Base-by-base conservation (phyloP, 176 grass and related monocot genomes). In the Oropetium thomaeum region DNA sequence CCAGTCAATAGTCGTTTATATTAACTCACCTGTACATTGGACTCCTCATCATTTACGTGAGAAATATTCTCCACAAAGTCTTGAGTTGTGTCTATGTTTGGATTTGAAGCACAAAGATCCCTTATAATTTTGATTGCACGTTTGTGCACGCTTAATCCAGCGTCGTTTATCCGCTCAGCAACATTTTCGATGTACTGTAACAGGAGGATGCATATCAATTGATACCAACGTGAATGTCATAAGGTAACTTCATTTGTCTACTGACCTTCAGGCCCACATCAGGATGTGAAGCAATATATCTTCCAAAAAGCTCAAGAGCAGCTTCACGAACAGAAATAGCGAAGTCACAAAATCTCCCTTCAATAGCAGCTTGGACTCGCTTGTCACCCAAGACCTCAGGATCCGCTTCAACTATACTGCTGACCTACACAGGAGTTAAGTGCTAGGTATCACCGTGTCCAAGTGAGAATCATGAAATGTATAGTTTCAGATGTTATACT, bases 271-370 rank as follows among this genome's bases (percentile, higher is more conserved):
- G 84, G 67, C 96, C 96, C 70, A 99, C 96, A 59, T 95, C 96
- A 84, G 96, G 96, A 86, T 99, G 87, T 76, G 96, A 99, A 79
- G 96, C 96, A 67, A 99, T 99, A 84, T 99, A 92, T 20, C 92
- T 90, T 35, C 96, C 96, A 79, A 99, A 91, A 84, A 99, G 92
- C 69, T 99, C 96, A 80, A 99, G 84, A 28, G 96, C 96, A 92
- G 96, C 96, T 99, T 99, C 96, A 71, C 96, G 87, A 84, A 99
- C 96, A 83, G 96, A 99, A 68, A 99, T 99, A 74, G 96, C 96
- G 2, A 91, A 92, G 68, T 99, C 96, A 55, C 96, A 99, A 86
- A 99, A 99, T 54, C 96, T 89, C 71, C 96, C 96, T 88, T 99
- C 96, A 84, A 99, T 91, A 86, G 96, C 96, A 70, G 71, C 84